A percentile compares a stretch with the other conserved stretches of the same genome.
Evolutionary conservation across 2,329 filamentous ascomycete genomes (phyloP).

Genomic region (Rutstroemia sp.): DNA sequence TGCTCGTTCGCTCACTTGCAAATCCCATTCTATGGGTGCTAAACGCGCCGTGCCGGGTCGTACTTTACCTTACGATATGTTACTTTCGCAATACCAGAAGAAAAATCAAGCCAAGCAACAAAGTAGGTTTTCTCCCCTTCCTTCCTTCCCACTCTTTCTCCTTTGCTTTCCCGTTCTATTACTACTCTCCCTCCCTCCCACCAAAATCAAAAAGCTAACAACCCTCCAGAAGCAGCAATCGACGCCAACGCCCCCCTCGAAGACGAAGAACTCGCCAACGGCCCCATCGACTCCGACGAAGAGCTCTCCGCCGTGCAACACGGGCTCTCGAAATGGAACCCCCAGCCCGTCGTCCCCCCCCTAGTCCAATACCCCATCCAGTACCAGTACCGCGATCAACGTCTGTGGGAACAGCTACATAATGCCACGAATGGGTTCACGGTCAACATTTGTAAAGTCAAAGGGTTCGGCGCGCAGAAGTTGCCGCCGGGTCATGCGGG

Average conservation of each 20-base stretch:
- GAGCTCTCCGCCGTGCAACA: conserved; percentile 86
- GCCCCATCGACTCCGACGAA: conserved; percentile 87
- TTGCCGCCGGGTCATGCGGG: conserved; percentile 43
- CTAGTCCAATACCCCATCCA: conserved; percentile 53
- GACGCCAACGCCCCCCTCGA: conserved; percentile 88
- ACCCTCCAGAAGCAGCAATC: conserved; percentile 74
- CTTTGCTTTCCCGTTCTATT: conserved; percentile 9
- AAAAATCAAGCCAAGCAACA: conserved; percentile 99
- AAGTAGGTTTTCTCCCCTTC: conserved; percentile 50
- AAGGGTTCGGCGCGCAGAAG: conserved; percentile 48
- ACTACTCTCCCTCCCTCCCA: background rate
- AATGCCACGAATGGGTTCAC: conserved; percentile 59
- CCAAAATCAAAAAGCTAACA: background rate
- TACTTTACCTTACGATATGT: conserved; percentile 85
- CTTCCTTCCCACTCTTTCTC: conserved; percentile 3
- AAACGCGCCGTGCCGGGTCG: conserved; percentile 83
- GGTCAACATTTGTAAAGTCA: conserved; percentile 55
- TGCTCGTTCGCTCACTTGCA: conserved; percentile 84
- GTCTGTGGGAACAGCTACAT: conserved; percentile 58
- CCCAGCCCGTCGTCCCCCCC: conserved; percentile 68
- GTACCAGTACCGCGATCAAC: conserved; percentile 54
- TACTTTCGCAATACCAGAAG: conserved; percentile 83
- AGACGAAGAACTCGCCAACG: conserved; percentile 72
- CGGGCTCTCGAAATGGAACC: conserved; percentile 67
- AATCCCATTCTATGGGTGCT: conserved; percentile 90